Evolutionary conservation across 306 rosid species (phyloP), one percentile per base, ranked within the genome.

Genomic region (Gynostemma pentaphyllum): DNA sequence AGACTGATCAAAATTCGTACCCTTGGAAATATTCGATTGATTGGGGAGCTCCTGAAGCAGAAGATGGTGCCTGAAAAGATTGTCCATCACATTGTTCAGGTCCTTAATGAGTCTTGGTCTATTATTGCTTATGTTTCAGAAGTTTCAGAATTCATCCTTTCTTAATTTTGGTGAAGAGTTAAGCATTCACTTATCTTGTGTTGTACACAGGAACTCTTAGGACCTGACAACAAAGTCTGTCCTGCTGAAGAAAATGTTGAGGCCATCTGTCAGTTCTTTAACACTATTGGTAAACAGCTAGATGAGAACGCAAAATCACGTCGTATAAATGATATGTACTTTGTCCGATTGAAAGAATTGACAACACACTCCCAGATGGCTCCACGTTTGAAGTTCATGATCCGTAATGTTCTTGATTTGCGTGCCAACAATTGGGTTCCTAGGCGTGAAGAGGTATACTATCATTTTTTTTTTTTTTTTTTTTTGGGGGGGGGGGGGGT

Each of bases 171-270:
- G 36, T 62, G 32, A 64, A 16, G 37, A 42, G 52, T 56, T 34
- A 36, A 39, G 24, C 5, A 5, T 60, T 18, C 77, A 39, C 39
- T 14, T 51, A 27, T 42, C 52, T 13, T 62, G 49, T 68, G 54
- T 42, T 65, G 78, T 63, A 54, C 67, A 79, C 88, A 94, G 99
- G 91, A 84, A 76, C 97, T 94, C 70, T 64, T 89, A 68, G 99
- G 99, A 61, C 15, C 86, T 9, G 99, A 89, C 53, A 75, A 67
- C 72, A 84, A 80, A 75, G n/a, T 45, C 16, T 86, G 95, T 81
- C 99, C 99, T 13, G 95, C 86, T 10, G 97, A 94, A 83, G 99
- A 94, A 79, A 86, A 89, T 50, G 99, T 94, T 30, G 99, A 94
- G 84, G 97, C 99, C 37, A 83, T 94, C 53, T 94, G 99, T 75